Evolutionary conservation across 208 protist species (phyloP).

Genomic region (Leishmania amazonensis): DNA sequence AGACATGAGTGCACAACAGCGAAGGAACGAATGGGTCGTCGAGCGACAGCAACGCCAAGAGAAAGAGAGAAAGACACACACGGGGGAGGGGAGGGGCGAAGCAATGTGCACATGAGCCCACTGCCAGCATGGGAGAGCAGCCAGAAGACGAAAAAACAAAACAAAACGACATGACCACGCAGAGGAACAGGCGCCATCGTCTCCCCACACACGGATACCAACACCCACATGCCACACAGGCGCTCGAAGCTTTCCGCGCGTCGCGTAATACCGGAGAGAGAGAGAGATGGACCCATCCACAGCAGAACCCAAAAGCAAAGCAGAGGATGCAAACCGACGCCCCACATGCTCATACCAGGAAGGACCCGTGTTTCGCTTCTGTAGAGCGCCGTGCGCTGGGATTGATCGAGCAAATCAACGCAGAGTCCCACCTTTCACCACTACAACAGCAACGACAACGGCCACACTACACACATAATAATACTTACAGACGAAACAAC

Average conservation of each 20-base stretch:
- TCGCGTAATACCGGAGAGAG: background rate
- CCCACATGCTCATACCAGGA: too few relatives aligned
- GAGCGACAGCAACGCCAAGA: background rate
- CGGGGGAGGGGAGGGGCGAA: background rate
- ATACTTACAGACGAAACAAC: too few relatives aligned
- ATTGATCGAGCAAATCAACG: too few relatives aligned
- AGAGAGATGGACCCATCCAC: background rate
- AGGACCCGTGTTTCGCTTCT: too few relatives aligned
- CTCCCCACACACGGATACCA: background rate
- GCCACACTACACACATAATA: too few relatives aligned
- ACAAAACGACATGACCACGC: background rate
- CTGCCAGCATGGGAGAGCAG: background rate
- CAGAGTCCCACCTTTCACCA: too few relatives aligned
- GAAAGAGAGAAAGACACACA: background rate
- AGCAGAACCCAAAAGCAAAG: too few relatives aligned
- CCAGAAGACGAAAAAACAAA: background rate
- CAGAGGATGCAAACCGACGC: too few relatives aligned
- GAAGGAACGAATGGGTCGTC: background rate
- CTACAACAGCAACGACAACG: too few relatives aligned
- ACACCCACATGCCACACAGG: background rate
- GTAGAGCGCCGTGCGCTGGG: too few relatives aligned
- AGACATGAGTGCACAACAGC: background rate
- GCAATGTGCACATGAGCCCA: background rate
- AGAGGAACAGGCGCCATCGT: background rate
- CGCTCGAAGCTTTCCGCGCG: background rate